Evolutionary conservation across 768 basidiomycete genomes (phyloP).

Genomic region (Naganishia onofrii): DNA sequence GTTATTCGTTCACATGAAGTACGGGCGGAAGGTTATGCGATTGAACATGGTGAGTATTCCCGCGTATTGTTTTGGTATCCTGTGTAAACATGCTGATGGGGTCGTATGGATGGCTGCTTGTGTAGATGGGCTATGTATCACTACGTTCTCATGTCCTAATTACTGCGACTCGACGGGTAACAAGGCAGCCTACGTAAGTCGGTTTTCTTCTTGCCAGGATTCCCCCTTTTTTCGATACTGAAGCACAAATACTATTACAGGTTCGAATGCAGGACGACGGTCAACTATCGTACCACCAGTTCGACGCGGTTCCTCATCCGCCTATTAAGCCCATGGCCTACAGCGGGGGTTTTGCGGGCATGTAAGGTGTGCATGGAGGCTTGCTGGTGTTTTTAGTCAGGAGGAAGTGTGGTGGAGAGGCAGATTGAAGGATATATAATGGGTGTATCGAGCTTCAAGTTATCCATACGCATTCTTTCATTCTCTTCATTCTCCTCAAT

Average conservation of each 20-base stretch:
- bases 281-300: conserved; percentile 65
- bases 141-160: conserved; percentile 84
- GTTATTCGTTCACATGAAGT: conserved; percentile 96
- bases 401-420: no score
- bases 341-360: conserved; percentile 40
- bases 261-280: conserved; percentile 77
- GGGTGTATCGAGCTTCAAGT: no score
- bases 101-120: neutral
- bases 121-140: conserved; percentile 79
- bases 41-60: conserved; percentile 66
- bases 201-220: neutral
- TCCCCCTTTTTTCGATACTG: neutral
- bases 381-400: no score
- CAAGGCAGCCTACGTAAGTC: conserved; percentile 42
- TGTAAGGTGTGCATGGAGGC: neutral
- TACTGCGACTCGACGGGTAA: conserved; percentile 52
- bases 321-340: conserved; percentile 90
- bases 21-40: conserved; percentile 83
- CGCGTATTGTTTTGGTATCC: neutral
- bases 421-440: no score
- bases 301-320: conserved; percentile 82
- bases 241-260: conserved; percentile 48
- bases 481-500: no score
- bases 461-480: no score
- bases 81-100: neutral